phyloP scores from a whole-genome alignment of 2,329 filamentous ascomycete species.

The Phoma herbarum region DNA sequence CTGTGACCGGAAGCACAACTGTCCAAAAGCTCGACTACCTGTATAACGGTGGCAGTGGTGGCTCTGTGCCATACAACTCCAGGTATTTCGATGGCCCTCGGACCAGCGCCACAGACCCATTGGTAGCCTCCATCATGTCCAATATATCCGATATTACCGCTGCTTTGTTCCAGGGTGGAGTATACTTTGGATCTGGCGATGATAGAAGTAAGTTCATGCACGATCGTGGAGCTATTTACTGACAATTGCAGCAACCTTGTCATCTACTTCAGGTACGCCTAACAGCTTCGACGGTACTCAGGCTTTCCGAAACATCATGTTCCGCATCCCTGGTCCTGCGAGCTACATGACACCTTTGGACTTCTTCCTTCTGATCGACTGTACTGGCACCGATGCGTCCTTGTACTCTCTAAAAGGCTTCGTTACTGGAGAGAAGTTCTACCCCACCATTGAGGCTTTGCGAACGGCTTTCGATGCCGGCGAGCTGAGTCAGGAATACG shows the following conservation, averaged over 20 bases:
- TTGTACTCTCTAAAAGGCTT: conserved; percentile 56
- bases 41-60: conserved; percentile 50
- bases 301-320: conserved; percentile 54
- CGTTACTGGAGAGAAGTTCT: conserved; percentile 55
- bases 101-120: conserved; percentile 44
- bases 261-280: conserved; percentile 45
- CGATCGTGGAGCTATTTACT: background rate
- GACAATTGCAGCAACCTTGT: conserved; percentile 25
- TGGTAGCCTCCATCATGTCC: conserved; percentile 53
- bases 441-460: conserved; percentile 60
- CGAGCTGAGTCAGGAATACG: conserved; percentile 55
- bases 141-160: conserved; percentile 51
- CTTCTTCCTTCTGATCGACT: conserved; percentile 57
- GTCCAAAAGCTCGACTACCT: conserved; percentile 42
- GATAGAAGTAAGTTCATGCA: background rate
- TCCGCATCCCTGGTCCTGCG: conserved; percentile 52
- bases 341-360: conserved; percentile 56
- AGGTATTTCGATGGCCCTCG: conserved; percentile 35
- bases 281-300: conserved; percentile 52
- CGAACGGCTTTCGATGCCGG: conserved; percentile 56
- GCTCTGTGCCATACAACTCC: conserved; percentile 40
- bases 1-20: conserved; percentile 47
- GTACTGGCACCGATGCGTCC: conserved; percentile 55
- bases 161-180: conserved; percentile 47
- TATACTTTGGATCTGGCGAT: conserved; percentile 34